Conservation (phyloP, 2,329 filamentous ascomycete genomes). For the Ambrosiella beaveri region DNA sequence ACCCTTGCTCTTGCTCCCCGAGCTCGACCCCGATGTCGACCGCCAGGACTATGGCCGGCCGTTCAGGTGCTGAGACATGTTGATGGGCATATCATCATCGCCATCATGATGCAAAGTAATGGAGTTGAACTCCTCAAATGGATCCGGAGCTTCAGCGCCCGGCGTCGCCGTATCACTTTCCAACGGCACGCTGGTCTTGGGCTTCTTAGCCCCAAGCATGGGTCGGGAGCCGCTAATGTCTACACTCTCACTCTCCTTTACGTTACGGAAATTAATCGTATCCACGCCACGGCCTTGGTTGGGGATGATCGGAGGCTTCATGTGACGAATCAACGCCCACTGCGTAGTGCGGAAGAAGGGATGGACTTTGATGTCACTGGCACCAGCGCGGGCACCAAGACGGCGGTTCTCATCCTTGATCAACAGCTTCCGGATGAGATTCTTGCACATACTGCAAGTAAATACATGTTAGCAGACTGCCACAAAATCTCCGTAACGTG, state of each 20-base stretch:
- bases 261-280: slow-evolving; percentile 91
- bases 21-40: background rate
- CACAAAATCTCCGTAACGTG: slow-evolving; percentile 4
- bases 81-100: slow-evolving; percentile 40
- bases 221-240: slow-evolving; percentile 52
- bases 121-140: slow-evolving; percentile 97
- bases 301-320: slow-evolving; percentile 94
- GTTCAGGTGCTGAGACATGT: slow-evolving; percentile 18
- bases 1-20: background rate
- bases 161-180: slow-evolving; percentile 54
- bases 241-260: slow-evolving; percentile 92
- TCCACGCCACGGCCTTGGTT: slow-evolving; percentile 80
- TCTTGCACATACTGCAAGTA: slow-evolving; percentile 67
- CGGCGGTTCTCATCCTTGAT: slow-evolving; percentile 96
- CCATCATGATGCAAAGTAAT: slow-evolving; percentile 94
- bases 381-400: slow-evolving; percentile 81
- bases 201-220: slow-evolving; percentile 18
- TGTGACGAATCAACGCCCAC: slow-evolving; percentile 92
- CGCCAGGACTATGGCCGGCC: slow-evolving; percentile 12
- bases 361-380: slow-evolving; percentile 90
- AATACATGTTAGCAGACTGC: background rate
- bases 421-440: slow-evolving; percentile 81
- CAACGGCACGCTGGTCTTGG: slow-evolving; percentile 2
- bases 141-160: slow-evolving; percentile 65
- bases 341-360: slow-evolving; percentile 92